Evolutionary conservation across 1,284 basidiomycete species (phyloP).

Genomic region (Ustilago nuda): DNA sequence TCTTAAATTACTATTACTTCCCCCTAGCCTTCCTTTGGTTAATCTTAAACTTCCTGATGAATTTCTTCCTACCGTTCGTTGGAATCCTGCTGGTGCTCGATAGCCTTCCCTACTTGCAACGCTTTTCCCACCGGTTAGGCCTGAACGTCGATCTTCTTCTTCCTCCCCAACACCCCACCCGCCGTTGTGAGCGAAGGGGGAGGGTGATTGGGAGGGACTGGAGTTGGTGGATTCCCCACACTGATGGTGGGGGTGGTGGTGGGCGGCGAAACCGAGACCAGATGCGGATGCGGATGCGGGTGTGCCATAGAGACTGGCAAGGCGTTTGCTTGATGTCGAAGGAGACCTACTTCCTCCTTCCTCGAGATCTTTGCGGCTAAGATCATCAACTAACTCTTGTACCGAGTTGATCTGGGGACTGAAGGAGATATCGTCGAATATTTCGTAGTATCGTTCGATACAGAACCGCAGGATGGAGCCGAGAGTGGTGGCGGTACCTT

Average conservation of each 20-base stretch:
- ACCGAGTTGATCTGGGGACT: constrained; percentile 20
- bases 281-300: constrained; percentile 11
- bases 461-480: constrained; percentile 80
- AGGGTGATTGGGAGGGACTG: constrained; percentile 15
- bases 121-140: constrained; percentile 17
- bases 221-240: constrained; percentile 22
- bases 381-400: constrained; percentile 39
- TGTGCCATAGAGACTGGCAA: constrained; percentile 17
- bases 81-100: constrained; percentile 11
- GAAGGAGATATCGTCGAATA: constrained; percentile 74
- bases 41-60: constrained; percentile 37
- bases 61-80: constrained; percentile 32
- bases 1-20: constrained; percentile 28
- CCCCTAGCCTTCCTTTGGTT: constrained; percentile 34
- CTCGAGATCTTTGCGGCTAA: constrained; percentile 5
- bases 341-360: constrained; percentile 14
- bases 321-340: constrained; percentile 11
- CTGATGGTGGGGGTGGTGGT: constrained; percentile 11
- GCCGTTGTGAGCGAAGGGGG: constrained; percentile 2
- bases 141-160: constrained; percentile 19
- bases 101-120: constrained; percentile 31
- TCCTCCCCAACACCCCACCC: constrained; percentile 12
- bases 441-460: constrained; percentile 83
- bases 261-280: constrained; percentile 1
- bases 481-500: constrained; percentile 74